Conservation (phyloP, 2,329 filamentous ascomycete genomes). For the Fusarium sp. region DNA sequence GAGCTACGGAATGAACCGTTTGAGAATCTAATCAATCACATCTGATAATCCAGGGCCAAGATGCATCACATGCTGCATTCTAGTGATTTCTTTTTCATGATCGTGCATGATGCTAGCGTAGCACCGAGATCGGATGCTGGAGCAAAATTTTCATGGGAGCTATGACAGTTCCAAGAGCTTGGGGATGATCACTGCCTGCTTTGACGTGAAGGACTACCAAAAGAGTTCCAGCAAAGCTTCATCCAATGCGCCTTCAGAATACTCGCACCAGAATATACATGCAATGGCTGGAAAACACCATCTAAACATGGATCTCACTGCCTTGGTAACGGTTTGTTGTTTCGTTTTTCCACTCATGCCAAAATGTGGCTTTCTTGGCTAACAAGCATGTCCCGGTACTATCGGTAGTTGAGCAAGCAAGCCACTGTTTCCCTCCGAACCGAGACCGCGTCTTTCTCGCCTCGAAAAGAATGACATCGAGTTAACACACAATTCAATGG, state of each 20-base stretch:
- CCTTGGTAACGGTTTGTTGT: background rate
- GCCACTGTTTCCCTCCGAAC: background rate
- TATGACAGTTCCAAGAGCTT: background rate
- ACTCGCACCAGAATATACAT: background rate
- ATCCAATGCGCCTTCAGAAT: fast-evolving
- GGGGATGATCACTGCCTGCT: background rate
- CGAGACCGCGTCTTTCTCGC: background rate
- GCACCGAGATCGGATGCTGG: conserved; percentile 23
- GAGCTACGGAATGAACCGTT: conserved; percentile 33
- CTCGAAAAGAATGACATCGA: background rate
- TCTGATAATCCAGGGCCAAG: conserved; percentile 23
- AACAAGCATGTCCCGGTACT: conserved; percentile 3
- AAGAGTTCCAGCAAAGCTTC: background rate
- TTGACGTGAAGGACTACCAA: background rate
- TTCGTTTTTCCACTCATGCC: background rate
- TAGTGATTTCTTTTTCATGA: background rate
- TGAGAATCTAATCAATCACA: conserved; percentile 40
- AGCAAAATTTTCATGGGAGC: conserved; percentile 15
- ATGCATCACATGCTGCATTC: conserved; percentile 19
- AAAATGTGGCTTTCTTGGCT: conserved; percentile 1
- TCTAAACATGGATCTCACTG: fast-evolving
- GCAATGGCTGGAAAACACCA: background rate
- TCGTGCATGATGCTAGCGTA: conserved; percentile 11
- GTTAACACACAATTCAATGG: background rate
- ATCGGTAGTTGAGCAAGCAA: conserved; percentile 7